Evolutionary conservation across 2,329 filamentous ascomycete species (phyloP).

Genomic region (Ophiocordyceps camponoti-saundersi): DNA sequence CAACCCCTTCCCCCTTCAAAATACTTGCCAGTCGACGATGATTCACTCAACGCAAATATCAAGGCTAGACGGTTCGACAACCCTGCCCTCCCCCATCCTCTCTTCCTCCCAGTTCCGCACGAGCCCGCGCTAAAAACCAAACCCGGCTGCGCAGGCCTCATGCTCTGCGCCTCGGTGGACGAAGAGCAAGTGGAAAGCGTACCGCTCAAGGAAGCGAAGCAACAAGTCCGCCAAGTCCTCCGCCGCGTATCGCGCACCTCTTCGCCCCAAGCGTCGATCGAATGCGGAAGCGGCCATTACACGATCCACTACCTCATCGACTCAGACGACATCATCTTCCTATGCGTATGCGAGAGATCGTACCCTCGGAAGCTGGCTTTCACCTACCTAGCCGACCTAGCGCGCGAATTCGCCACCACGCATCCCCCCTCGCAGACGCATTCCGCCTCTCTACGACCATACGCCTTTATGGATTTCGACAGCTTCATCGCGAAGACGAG

Average conservation of each 20-base stretch:
- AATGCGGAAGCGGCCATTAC: constrained; percentile 61
- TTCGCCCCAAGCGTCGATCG: constrained; percentile 81
- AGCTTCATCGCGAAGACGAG: constrained; percentile 89
- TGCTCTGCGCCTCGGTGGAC: constrained; percentile 88
- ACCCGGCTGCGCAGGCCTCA: constrained; percentile 55
- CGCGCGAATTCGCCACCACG: constrained; percentile 75
- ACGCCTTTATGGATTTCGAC: constrained; percentile 96
- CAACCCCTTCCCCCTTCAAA: neutral
- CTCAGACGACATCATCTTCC: constrained; percentile 60
- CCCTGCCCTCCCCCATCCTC: constrained; percentile 1
- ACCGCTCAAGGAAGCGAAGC: constrained; percentile 65
- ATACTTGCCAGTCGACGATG: constrained; percentile 31
- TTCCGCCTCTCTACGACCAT: constrained; percentile 62
- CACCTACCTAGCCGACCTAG: constrained; percentile 88
- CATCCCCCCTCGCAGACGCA: constrained; percentile 62
- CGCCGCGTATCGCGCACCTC: constrained; percentile 77
- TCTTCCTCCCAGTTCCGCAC: neutral
- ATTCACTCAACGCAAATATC: constrained; percentile 90
- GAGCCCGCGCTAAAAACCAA: constrained; percentile 1
- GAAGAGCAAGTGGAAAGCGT: constrained; percentile 63
- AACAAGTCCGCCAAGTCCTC: constrained; percentile 78
- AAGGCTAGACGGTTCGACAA: constrained; percentile 60
- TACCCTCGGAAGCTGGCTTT: constrained; percentile 98
- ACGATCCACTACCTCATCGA: constrained; percentile 83
- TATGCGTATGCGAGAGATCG: constrained; percentile 81